Evolutionary conservation across 495 filamentous ascomycete genomes (phyloP).

Genomic region (Penicillium cinerascens): DNA sequence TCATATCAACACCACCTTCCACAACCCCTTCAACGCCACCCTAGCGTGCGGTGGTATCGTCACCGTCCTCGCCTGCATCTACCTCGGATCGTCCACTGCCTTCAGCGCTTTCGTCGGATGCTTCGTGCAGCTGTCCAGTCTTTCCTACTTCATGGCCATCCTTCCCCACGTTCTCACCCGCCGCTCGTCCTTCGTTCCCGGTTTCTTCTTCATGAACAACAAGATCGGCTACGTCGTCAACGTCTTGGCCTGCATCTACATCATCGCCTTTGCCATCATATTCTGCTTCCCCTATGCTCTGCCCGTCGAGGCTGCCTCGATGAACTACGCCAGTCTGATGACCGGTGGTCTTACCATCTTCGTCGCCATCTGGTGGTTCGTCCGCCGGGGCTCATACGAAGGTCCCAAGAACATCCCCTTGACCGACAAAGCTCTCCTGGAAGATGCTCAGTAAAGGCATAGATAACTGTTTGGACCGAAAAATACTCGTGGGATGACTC

Average conservation of each 20-base stretch:
- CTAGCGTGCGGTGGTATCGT: conserved; percentile 56
- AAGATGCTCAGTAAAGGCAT: conserved; percentile 23
- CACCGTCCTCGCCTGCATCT: conserved; percentile 70
- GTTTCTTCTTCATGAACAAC: conserved; percentile 66
- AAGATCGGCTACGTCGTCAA: conserved; percentile 59
- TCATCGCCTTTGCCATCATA: conserved; percentile 66
- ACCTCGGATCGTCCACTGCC: conserved; percentile 66
- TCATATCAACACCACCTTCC: conserved; percentile 41
- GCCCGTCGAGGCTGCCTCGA: conserved; percentile 52
- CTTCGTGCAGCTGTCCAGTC: conserved; percentile 63
- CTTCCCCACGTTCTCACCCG: conserved; percentile 66
- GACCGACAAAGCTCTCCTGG: conserved; percentile 31
- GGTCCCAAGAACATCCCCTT: conserved; percentile 38
- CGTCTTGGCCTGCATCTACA: conserved; percentile 56
- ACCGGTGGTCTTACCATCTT: conserved; percentile 55
- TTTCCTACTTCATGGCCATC: conserved; percentile 75
- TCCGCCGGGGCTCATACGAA: conserved; percentile 33
- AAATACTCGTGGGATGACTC: background rate
- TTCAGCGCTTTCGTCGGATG: conserved; percentile 75
- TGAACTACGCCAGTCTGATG: conserved; percentile 73
- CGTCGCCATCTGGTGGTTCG: conserved; percentile 39
- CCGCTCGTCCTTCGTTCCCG: conserved; percentile 59
- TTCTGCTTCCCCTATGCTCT: conserved; percentile 72
- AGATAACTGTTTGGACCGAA: background rate
- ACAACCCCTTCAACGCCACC: conserved; percentile 67